Evolutionary conservation across 179 eudicot genomes (phyloP).

Genomic region (Beta macrorhiza): DNA sequence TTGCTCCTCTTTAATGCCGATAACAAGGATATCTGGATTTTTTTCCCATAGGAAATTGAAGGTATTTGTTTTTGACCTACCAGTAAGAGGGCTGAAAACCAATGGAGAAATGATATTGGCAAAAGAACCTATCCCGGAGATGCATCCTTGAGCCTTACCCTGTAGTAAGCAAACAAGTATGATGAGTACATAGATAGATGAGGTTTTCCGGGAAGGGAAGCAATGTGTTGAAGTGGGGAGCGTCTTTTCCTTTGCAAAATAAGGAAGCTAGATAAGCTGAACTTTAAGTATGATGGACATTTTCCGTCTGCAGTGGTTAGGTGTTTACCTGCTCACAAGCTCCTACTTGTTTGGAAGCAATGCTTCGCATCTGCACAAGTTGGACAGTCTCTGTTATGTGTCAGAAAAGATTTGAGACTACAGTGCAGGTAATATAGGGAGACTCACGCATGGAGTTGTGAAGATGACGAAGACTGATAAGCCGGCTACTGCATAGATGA

Average conservation of each 20-base stretch:
- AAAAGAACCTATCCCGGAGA: conserved; percentile 66
- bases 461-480: conserved; percentile 43
- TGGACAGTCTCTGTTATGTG: not conserved
- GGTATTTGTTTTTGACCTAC: conserved; percentile 37
- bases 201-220: not conserved
- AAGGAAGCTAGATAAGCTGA: not conserved
- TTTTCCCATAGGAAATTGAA: not conserved
- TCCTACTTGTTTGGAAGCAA: conserved; percentile 79
- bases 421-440: not conserved
- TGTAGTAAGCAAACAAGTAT: conserved; percentile 12
- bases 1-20: not conserved
- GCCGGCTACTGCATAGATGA: conserved; percentile 58
- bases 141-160: conserved; percentile 88
- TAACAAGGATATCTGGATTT: too few species aligned
- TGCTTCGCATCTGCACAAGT: conserved; percentile 59
- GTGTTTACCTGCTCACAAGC: conserved; percentile 52
- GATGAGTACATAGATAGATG: not conserved
- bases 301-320: not conserved
- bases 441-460: conserved; percentile 62
- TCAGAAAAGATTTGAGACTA: conserved; percentile 3
- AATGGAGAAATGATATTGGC: conserved; percentile 70
- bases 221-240: not conserved
- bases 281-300: not conserved
- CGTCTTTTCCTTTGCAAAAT: not conserved
- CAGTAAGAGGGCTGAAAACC: conserved; percentile 74